Conservation (phyloP, 345 rosid species). For the Kernera saxatilis region DNA sequence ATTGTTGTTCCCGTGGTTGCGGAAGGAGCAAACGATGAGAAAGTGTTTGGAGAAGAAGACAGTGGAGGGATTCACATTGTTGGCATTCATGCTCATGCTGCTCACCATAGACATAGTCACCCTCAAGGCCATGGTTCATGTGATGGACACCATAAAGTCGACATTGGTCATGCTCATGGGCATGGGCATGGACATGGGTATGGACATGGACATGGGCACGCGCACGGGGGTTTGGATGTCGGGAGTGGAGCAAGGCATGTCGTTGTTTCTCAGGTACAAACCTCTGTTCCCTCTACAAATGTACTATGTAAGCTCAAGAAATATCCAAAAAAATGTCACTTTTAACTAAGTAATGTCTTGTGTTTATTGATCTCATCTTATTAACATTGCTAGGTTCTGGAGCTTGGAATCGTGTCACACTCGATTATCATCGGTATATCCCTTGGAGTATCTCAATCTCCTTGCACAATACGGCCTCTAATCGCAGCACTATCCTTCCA, state of each 20-base stretch:
- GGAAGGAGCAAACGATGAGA: constrained; percentile 26
- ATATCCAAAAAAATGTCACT: not conserved
- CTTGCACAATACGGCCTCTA: constrained; percentile 81
- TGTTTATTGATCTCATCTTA: not conserved
- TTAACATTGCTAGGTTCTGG: constrained; percentile 52
- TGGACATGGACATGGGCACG: constrained; percentile 14
- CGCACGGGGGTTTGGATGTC: constrained; percentile 34
- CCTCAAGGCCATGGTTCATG: constrained; percentile 47
- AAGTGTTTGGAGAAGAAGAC: constrained; percentile 84
- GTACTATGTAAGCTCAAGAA: not conserved
- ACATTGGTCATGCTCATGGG: constrained; percentile 12
- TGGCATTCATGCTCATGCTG: constrained; percentile 87
- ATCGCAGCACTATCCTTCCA: constrained; percentile 89
- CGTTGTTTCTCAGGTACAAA: constrained; percentile 75
- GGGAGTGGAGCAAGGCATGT: constrained; percentile 64
- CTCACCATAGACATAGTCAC: constrained; percentile 78
- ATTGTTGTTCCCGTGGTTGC: constrained; percentile 29
- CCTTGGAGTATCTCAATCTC: constrained; percentile 77
- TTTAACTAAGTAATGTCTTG: no score
- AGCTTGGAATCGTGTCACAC: constrained; percentile 90
- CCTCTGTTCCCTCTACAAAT: not conserved
- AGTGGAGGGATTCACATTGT: constrained; percentile 83
- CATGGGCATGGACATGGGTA: constrained; percentile 21
- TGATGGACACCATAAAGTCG: constrained; percentile 35
- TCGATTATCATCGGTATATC: constrained; percentile 86